Evolutionary conservation across 192 early-diverging fungal genomes (phyloP).

Genomic region (Borealophlyctis nickersoniae): DNA sequence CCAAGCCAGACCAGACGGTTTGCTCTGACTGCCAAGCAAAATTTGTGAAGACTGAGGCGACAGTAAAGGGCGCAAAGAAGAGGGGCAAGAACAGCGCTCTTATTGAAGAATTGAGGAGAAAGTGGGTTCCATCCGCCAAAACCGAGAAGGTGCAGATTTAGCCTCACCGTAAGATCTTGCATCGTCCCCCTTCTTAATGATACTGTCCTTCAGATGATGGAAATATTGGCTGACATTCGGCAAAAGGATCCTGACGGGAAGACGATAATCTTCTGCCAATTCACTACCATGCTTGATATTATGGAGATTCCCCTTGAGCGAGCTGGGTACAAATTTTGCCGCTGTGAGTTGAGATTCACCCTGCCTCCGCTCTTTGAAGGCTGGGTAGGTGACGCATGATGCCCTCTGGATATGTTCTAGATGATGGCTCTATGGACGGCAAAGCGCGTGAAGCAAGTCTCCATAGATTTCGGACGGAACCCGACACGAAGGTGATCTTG

Average conservation of each 20-base stretch:
- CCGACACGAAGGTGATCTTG: slow-evolving; percentile 47
- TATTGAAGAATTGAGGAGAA: not conserved
- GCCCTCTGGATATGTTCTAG: not conserved
- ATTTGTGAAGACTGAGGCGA: slow-evolving; percentile 15
- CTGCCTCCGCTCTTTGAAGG: not conserved
- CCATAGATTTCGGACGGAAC: slow-evolving; percentile 13
- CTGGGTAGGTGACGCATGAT: not conserved
- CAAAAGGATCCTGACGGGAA: slow-evolving; percentile 43
- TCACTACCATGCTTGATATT: slow-evolving; percentile 39
- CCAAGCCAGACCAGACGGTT: slow-evolving; percentile 1
- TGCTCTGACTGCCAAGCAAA: slow-evolving; percentile 15
- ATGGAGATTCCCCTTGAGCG: slow-evolving; percentile 24
- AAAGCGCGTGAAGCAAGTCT: slow-evolving; percentile 20
- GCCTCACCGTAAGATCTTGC: not conserved
- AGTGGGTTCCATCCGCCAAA: slow-evolving; percentile 35
- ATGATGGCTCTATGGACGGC: slow-evolving; percentile 26
- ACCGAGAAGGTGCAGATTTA: slow-evolving; percentile 29
- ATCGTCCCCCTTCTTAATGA: not conserved
- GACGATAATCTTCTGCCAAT: slow-evolving; percentile 43
- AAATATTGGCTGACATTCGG: slow-evolving; percentile 42
- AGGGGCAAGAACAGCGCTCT: slow-evolving; percentile 10
- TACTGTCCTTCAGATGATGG: slow-evolving; percentile 25
- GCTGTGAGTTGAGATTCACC: slow-evolving; percentile 22
- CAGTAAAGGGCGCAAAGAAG: not conserved
- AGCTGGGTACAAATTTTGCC: slow-evolving; percentile 24